phyloP scores from a whole-genome alignment of 2,329 filamentous ascomycete species.

The Emericellopsis cladophorae region DNA sequence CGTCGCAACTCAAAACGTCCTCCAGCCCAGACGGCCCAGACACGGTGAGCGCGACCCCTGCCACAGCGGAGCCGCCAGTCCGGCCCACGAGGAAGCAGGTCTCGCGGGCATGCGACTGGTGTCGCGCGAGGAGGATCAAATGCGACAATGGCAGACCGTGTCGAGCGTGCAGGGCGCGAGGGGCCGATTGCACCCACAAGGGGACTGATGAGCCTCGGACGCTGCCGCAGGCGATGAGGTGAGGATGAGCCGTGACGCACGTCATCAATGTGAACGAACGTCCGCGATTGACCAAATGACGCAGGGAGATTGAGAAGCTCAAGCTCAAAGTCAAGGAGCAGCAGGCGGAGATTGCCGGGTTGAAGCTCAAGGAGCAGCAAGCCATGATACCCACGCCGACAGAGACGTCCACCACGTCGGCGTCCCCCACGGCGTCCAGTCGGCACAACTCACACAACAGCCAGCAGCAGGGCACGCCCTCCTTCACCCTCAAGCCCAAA shows the following conservation, averaged over 20 bases:
- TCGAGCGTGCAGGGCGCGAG: slow-evolving; percentile 9
- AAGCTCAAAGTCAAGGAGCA: slow-evolving; percentile 16
- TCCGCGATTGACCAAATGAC: neutral
- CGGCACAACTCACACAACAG: neutral
- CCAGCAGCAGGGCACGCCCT: neutral
- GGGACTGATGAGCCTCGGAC: slow-evolving; percentile 4
- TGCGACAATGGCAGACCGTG: slow-evolving; percentile 14
- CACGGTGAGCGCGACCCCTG: neutral
- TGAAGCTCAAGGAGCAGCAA: slow-evolving; percentile 2
- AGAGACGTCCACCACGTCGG: neutral
- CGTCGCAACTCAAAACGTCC: neutral
- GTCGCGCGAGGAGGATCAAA: slow-evolving; percentile 14
- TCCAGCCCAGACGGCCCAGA: neutral
- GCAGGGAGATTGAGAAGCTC: slow-evolving; percentile 20
- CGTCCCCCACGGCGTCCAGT: neutral
- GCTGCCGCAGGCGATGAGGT: slow-evolving; percentile 7
- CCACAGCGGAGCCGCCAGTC: neutral
- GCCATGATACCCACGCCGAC: slow-evolving; percentile 4
- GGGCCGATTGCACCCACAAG: slow-evolving; percentile 3
- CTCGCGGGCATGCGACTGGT: slow-evolving; percentile 16
- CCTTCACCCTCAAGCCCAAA: neutral
- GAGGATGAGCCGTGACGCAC: neutral
- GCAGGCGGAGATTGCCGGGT: slow-evolving; percentile 8
- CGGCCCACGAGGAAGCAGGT: slow-evolving; percentile 14
- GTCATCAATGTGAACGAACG: neutral